Evolutionary conservation across 1,284 basidiomycete genomes (phyloP).

Genomic region (Amylostereum areolatum): DNA sequence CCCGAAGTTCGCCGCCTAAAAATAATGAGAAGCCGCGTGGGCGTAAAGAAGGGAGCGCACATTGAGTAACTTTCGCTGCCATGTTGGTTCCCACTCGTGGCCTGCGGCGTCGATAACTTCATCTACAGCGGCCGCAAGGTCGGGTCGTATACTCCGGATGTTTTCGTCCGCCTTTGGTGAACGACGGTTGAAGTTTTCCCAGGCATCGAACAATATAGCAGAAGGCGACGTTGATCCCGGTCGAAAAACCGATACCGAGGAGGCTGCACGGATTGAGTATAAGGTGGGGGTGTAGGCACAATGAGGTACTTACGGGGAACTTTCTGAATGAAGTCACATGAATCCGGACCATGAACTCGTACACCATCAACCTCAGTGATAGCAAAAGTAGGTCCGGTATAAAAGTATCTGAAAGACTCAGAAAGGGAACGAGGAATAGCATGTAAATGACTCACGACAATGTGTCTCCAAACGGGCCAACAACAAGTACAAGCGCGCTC

Average conservation of each 20-base stretch:
- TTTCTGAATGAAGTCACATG: constrained; percentile 90
- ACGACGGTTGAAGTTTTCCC: constrained; percentile 79
- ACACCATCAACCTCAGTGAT: constrained; percentile 87
- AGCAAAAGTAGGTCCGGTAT: constrained; percentile 71
- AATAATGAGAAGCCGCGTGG: background rate
- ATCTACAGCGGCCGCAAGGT: constrained; percentile 85
- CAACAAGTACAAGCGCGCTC: constrained; percentile 74
- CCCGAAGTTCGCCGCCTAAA: constrained; percentile 90
- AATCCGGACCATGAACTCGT: constrained; percentile 72
- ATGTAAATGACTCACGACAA: constrained; percentile 56
- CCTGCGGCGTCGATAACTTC: constrained; percentile 93
- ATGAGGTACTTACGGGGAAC: constrained; percentile 63
- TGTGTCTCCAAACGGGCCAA: constrained; percentile 89
- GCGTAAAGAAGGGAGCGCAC: constrained; percentile 37
- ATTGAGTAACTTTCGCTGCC: constrained; percentile 84
- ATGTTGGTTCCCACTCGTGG: constrained; percentile 84
- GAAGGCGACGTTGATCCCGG: constrained; percentile 91
- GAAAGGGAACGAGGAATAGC: background rate
- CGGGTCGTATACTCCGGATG: constrained; percentile 83
- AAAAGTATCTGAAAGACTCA: constrained; percentile 57
- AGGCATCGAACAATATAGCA: constrained; percentile 89
- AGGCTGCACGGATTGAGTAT: constrained; percentile 35
- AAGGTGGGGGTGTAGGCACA: background rate
- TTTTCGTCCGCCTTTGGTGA: constrained; percentile 91
- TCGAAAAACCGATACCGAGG: constrained; percentile 78